A percentile compares a stretch with the other conserved stretches of the same genome.
phyloP scores from a whole-genome alignment of 1,139 yeast genomes.

The Nakaseomyces kungkrabaensis region DNA sequence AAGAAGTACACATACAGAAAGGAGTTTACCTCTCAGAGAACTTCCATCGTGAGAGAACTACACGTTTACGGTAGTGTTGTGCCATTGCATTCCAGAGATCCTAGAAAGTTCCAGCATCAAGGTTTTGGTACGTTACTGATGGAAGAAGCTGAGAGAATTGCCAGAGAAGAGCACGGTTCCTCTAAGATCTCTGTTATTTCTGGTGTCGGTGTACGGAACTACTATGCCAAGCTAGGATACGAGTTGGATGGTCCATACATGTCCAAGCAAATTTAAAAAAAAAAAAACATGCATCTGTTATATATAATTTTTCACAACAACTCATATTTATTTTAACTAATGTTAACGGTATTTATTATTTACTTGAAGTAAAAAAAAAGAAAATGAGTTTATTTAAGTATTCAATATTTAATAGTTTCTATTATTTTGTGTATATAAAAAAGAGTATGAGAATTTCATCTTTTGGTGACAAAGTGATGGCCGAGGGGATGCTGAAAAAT shows the following conservation, averaged over 20 bases:
- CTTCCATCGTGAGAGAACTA: conserved; percentile 88
- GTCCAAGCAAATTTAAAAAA: conserved; percentile 49
- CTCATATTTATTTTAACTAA: background rate
- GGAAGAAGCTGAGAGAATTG: conserved; percentile 98
- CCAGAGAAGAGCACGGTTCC: conserved; percentile 91
- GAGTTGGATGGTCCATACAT: conserved; percentile 90
- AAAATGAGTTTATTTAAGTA: background rate
- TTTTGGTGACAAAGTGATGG: background rate
- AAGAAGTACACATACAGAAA: conserved; percentile 85
- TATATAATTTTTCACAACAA: background rate
- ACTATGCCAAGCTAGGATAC: conserved; percentile 86
- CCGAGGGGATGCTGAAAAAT: no score
- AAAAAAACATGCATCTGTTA: background rate
- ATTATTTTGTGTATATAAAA: no score
- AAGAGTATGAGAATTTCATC: background rate
- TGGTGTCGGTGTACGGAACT: conserved; percentile 96
- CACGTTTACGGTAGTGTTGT: conserved; percentile 98
- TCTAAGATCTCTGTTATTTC: conserved; percentile 85
- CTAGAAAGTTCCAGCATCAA: conserved; percentile 96
- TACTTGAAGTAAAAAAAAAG: no score
- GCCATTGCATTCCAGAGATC: conserved; percentile 94
- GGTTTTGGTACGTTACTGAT: conserved; percentile 94
- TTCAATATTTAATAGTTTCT: background rate
- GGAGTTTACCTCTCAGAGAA: conserved; percentile 74
- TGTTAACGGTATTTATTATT: background rate